A percentile compares a stretch with the other conserved stretches of the same genome.
Evolutionary conservation across 2,329 filamentous ascomycete genomes (phyloP).

Genomic region (Hymenoscyphus albidus): DNA sequence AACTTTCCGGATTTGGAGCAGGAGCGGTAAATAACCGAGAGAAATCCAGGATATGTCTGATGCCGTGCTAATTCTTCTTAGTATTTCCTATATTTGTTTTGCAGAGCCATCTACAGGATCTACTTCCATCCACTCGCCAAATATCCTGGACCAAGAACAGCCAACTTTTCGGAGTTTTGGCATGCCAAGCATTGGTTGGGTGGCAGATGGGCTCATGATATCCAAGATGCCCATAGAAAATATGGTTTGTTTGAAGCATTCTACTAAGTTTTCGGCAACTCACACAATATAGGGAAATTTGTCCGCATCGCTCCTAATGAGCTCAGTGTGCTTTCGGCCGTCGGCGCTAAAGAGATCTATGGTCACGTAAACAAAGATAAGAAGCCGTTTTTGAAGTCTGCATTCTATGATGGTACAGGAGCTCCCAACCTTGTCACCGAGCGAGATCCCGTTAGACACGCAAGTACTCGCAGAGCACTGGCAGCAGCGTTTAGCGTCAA

Average conservation of each 20-base stretch:
- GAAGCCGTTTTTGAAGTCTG: slow-evolving; percentile 3
- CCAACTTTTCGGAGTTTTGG: not conserved
- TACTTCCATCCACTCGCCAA: slow-evolving; percentile 1
- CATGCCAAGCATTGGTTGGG: not conserved
- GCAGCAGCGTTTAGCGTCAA: slow-evolving; percentile 32
- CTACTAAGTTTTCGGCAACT: not conserved
- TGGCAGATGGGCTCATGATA: not conserved
- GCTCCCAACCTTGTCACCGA: slow-evolving; percentile 3
- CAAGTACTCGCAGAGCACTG: slow-evolving; percentile 16
- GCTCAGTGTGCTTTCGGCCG: not conserved
- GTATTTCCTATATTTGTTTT: no score
- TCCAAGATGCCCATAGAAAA: not conserved
- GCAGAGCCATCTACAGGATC: slow-evolving; percentile 4
- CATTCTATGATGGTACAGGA: slow-evolving; percentile 9
- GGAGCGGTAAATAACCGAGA: no score
- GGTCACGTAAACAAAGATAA: slow-evolving; percentile 18
- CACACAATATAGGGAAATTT: slow-evolving; percentile 1
- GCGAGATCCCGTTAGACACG: slow-evolving; percentile 3
- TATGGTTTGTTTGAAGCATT: not conserved
- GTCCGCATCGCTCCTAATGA: not conserved
- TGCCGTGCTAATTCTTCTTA: no score
- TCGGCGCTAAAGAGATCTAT: slow-evolving; percentile 27
- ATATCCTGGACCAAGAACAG: not conserved
- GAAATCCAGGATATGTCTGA: no score
- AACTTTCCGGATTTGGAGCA: no score